Base-by-base conservation (phyloP, 495 filamentous ascomycete species). In the Penicillium silybi region DNA sequence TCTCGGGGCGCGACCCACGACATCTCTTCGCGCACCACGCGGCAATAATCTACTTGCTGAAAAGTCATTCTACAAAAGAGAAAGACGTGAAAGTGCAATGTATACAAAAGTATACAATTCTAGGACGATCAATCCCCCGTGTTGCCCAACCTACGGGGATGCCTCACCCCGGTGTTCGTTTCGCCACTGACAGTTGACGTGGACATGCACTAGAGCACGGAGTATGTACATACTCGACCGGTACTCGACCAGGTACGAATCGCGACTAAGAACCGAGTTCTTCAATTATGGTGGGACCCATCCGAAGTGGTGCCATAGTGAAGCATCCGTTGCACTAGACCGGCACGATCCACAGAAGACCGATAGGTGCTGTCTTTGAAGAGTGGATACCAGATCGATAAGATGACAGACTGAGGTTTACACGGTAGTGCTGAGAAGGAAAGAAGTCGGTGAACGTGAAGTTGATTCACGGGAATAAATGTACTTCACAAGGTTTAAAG, bases 371-470 rank as follows among this genome's bases (percentile, higher is more conserved):
- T n/a, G n/a, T 41, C 34, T 9, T 17, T 29, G 7, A 29, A 25
- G 19, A 34, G 44, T 47, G 44, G 44, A 48, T 54, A 20, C 25
- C 27, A 37, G 41, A 39, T 16, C 25, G 52, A 55, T 56, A 56
- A 59, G 58, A 58, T 58, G 50, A 26, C 39, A 52, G 52, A 47
- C 54, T 61, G 50, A 46, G 40, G 57, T 61, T n/a, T 58, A 61
- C 54, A 51, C 50, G 29, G 54, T 56, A 46, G 37, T 19, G 41
- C 29, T 32, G 29, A 32, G 29, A 32, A 32, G 29, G 29, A 13
- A 29, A 32, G 29, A 32, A 32, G 29, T 32, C 29, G 29, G 29
- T 32, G 29, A 32, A 32, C 29, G 6, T 23, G 22, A 6, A 32
- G 1, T 32, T 32, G 9, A 32, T 29, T 10, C 7, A 9, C 1